Percentiles rank a stretch among this genome's conserved stretches.
phyloP scores from a whole-genome alignment of 768 basidiomycete species.

The Lyophyllum decastes region DNA sequence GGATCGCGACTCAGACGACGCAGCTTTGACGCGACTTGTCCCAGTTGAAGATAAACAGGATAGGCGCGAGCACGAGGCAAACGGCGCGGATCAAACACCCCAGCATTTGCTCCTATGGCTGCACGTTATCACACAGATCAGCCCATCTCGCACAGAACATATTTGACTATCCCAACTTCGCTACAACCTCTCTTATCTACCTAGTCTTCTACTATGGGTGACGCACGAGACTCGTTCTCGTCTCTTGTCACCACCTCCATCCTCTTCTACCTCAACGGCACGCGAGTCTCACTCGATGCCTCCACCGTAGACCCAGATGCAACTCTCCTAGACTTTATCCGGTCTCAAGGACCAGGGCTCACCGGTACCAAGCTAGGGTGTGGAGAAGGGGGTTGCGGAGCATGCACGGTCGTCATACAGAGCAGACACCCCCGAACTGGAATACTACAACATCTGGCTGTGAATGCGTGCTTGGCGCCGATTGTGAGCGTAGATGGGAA shows the following conservation, averaged over 20 bases:
- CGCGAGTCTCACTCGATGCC: slow-evolving; percentile 13
- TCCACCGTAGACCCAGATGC: slow-evolving; percentile 16
- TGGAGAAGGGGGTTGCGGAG: slow-evolving; percentile 17
- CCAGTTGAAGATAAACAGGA: too few species aligned
- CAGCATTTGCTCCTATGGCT: too few species aligned
- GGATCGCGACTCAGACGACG: too few species aligned
- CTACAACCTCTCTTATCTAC: neutral
- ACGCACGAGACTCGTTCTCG: slow-evolving; percentile 1
- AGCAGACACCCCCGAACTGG: slow-evolving; percentile 16
- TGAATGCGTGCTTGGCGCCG: slow-evolving; percentile 16
- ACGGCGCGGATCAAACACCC: too few species aligned
- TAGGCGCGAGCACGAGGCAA: too few species aligned
- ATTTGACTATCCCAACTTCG: too few species aligned
- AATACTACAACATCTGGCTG: slow-evolving; percentile 13
- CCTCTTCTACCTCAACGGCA: slow-evolving; percentile 20
- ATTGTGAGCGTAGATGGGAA: slow-evolving; percentile 18
- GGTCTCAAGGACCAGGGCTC: slow-evolving; percentile 18
- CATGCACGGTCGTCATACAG: slow-evolving; percentile 18
- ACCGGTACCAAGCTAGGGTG: slow-evolving; percentile 17
- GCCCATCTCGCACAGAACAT: too few species aligned
- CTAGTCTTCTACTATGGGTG: neutral
- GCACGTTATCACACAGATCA: too few species aligned
- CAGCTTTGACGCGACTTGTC: too few species aligned
- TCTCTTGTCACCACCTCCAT: slow-evolving; percentile 7
- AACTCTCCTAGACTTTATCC: slow-evolving; percentile 17